Evolutionary conservation across 352 stramenopile genomes (phyloP).

Genomic region (Phytophthora syringae): DNA sequence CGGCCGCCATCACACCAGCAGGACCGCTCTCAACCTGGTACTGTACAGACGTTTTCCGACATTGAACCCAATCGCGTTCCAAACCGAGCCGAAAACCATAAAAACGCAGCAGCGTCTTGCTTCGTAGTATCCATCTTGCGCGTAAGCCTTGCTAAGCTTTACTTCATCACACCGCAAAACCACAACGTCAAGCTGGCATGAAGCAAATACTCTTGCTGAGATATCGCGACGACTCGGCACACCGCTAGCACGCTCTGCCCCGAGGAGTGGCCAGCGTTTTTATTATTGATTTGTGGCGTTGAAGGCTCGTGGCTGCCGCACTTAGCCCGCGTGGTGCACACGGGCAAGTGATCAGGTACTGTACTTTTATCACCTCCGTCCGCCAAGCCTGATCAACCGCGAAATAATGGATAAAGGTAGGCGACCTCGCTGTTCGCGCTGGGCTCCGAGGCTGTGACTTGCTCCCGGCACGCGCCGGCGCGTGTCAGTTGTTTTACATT

Average conservation of each 20-base stretch:
- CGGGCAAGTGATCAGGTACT: too few species aligned
- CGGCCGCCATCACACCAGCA: too few species aligned
- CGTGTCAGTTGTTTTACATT: slow-evolving; percentile 20
- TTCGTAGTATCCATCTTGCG: too few species aligned
- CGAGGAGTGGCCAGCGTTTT: not conserved
- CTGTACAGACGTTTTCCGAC: not conserved
- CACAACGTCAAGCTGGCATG: not conserved
- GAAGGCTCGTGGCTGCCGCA: slow-evolving; percentile 9
- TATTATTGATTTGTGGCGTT: slow-evolving; percentile 5
- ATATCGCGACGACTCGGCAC: not conserved
- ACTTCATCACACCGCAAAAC: too few species aligned
- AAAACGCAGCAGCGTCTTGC: too few species aligned
- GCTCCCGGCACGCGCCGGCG: slow-evolving; percentile 18
- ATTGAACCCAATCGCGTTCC: not conserved
- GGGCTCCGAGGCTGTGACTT: slow-evolving; percentile 14
- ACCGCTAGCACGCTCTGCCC: slow-evolving; percentile 1
- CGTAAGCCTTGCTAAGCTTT: too few species aligned
- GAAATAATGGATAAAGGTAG: slow-evolving; percentile 30
- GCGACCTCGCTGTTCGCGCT: not conserved
- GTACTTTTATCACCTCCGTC: not conserved
- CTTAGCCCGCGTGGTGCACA: slow-evolving; percentile 3
- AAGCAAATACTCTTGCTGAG: not conserved
- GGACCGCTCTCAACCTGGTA: too few species aligned
- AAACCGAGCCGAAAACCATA: not conserved
- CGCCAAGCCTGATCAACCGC: not conserved